Evolutionary conservation across 2,329 filamentous ascomycete genomes (phyloP).

Genomic region (Apiospora aurea): DNA sequence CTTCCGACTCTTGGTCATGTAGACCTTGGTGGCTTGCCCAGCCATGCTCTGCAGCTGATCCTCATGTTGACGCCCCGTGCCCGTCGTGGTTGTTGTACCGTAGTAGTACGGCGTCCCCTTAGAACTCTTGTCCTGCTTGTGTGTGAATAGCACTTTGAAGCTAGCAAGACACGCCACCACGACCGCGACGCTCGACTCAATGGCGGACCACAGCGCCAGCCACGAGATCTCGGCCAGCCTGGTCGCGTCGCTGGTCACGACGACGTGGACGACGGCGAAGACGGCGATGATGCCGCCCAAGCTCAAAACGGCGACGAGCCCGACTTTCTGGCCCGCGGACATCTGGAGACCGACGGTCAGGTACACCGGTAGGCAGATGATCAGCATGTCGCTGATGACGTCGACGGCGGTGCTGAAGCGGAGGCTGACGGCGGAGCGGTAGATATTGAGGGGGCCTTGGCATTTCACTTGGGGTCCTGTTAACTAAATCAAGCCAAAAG

Average conservation of each 20-base stretch:
- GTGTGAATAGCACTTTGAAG: conserved; percentile 15
- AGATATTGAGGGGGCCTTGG: conserved; percentile 26
- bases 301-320: conserved; percentile 31
- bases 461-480: conserved; percentile 35
- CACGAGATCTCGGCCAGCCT: conserved; percentile 17
- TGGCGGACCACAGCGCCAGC: conserved; percentile 21
- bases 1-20: neutral
- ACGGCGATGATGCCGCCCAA: conserved; percentile 34
- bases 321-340: conserved; percentile 29
- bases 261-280: conserved; percentile 20
- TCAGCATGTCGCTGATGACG: conserved; percentile 32
- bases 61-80: too few relatives aligned
- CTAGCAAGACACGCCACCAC: conserved; percentile 16
- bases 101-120: neutral
- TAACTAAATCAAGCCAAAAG: too few relatives aligned
- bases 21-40: neutral
- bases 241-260: conserved; percentile 9
- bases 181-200: conserved; percentile 19
- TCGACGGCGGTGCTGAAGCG: conserved; percentile 33
- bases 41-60: too few relatives aligned
- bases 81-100: neutral
- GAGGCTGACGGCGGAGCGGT: conserved; percentile 28
- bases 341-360: conserved; percentile 28
- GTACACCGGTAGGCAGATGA: conserved; percentile 29
- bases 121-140: neutral